These are phyloP conservation scores for Metschnikowia dekortorum DNA, from an alignment of 805 yeast genomes.

Conservation along the genomic window DNA sequence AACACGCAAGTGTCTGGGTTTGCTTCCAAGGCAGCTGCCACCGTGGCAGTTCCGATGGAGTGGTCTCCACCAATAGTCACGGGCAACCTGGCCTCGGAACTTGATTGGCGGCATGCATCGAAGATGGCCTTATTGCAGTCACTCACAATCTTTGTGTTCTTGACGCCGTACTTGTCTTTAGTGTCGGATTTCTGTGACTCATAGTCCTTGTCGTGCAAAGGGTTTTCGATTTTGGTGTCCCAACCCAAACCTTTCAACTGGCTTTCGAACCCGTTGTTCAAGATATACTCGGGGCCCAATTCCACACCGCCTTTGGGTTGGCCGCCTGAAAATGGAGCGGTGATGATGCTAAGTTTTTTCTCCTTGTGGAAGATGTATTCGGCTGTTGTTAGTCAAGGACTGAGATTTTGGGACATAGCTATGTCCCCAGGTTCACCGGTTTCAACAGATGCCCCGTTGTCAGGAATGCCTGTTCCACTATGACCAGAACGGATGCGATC, in stretches of 20 bases:
- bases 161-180: conserved; percentile 48
- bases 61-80: conserved; percentile 95
- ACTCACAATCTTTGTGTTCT: conserved; percentile 75
- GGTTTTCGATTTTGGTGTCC: conserved; percentile 51
- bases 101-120: conserved; percentile 51
- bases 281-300: conserved; percentile 79
- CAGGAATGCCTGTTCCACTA: no score
- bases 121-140: conserved; percentile 63
- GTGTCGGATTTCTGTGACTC: conserved; percentile 42
- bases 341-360: conserved; percentile 61
- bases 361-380: conserved; percentile 51
- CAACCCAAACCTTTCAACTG: conserved; percentile 71
- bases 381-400: conserved; percentile 19
- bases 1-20: conserved; percentile 85
- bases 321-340: conserved; percentile 95
- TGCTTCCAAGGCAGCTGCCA: conserved; percentile 72
- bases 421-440: no score
- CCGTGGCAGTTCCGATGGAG: conserved; percentile 91
- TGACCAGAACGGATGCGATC: no score
- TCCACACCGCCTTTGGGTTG: conserved; percentile 94
- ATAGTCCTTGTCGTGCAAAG: conserved; percentile 48
- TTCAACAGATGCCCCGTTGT: no score
- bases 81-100: conserved; percentile 52
- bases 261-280: conserved; percentile 63
- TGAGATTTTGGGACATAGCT: no score